Evolutionary conservation across 1,284 basidiomycete genomes (phyloP).

Genomic region (Ustilago loliicola): DNA sequence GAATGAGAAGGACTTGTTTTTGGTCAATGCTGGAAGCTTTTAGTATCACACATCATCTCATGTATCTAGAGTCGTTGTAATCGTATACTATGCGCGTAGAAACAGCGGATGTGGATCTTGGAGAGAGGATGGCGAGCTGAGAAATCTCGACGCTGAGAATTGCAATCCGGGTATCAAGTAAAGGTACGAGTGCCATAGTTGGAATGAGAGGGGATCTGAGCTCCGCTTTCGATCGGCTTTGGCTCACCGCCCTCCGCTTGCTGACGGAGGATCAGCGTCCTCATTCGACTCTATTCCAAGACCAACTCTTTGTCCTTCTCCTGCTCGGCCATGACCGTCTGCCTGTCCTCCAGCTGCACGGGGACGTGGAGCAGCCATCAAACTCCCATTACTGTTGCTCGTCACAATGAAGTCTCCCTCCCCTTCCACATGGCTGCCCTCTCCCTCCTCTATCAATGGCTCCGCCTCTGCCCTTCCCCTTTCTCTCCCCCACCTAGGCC

Average conservation of each 20-base stretch:
- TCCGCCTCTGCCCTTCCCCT: neutral
- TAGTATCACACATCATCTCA: conserved; percentile 11
- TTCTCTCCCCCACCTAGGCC: conserved; percentile 17
- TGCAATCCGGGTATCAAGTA: neutral
- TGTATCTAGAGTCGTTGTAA: neutral
- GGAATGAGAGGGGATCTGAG: neutral
- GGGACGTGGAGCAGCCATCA: conserved; percentile 27
- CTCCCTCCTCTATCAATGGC: conserved; percentile 5
- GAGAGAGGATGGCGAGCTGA: too few relatives aligned
- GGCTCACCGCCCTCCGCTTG: neutral
- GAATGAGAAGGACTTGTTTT: conserved; percentile 84
- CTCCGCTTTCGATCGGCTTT: neutral
- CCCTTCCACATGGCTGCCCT: neutral
- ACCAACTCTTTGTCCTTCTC: neutral
- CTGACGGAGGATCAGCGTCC: neutral
- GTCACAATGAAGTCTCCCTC: conserved; percentile 16
- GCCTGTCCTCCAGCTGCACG: neutral
- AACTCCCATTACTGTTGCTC: conserved; percentile 36
- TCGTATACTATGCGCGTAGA: too few relatives aligned
- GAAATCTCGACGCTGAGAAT: neutral
- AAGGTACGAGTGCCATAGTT: too few relatives aligned
- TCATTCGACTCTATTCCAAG: neutral
- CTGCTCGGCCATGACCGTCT: too few relatives aligned
- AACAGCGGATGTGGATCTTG: too few relatives aligned
- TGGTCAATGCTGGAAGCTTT: conserved; percentile 64